Evolutionary conservation across 805 yeast genomes (phyloP).

Genomic region (Lachancea fermentati): DNA sequence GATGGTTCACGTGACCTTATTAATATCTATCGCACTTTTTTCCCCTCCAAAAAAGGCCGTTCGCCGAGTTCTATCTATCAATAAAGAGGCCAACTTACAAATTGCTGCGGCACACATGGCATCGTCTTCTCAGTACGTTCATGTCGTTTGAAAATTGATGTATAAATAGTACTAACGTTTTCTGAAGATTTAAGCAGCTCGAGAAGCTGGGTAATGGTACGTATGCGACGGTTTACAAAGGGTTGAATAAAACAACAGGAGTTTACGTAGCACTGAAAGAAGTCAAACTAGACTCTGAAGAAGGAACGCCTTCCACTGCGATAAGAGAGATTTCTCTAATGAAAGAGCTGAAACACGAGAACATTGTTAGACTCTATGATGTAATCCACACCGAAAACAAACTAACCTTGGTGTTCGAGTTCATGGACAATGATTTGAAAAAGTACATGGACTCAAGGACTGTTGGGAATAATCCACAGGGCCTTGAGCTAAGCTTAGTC

Average conservation of each 20-base stretch:
- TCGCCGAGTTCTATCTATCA: neutral
- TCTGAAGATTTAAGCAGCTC: constrained; percentile 31
- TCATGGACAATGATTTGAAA: constrained; percentile 87
- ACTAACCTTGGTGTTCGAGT: constrained; percentile 88
- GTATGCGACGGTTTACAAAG: constrained; percentile 96
- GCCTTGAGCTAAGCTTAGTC: constrained; percentile 50
- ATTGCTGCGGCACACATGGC: constrained; percentile 12
- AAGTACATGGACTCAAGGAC: constrained; percentile 83
- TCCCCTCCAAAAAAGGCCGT: neutral
- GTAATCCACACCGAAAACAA: constrained; percentile 96
- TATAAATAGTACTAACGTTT: constrained; percentile 6
- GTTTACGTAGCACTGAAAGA: constrained; percentile 94
- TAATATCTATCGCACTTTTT: too few relatives aligned
- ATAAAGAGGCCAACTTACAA: neutral
- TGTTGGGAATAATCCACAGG: constrained; percentile 28
- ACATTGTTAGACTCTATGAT: constrained; percentile 85
- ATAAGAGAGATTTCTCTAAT: constrained; percentile 91
- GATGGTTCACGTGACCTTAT: too few relatives aligned
- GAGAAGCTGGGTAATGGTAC: constrained; percentile 55
- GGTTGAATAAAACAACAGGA: constrained; percentile 85
- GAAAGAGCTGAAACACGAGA: constrained; percentile 90
- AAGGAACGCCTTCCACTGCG: constrained; percentile 98
- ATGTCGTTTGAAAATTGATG: neutral
- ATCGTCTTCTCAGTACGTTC: constrained; percentile 29
- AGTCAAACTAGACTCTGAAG: constrained; percentile 92